Conservation (phyloP, 208 protist species). For the Crithidia sp. region DNA sequence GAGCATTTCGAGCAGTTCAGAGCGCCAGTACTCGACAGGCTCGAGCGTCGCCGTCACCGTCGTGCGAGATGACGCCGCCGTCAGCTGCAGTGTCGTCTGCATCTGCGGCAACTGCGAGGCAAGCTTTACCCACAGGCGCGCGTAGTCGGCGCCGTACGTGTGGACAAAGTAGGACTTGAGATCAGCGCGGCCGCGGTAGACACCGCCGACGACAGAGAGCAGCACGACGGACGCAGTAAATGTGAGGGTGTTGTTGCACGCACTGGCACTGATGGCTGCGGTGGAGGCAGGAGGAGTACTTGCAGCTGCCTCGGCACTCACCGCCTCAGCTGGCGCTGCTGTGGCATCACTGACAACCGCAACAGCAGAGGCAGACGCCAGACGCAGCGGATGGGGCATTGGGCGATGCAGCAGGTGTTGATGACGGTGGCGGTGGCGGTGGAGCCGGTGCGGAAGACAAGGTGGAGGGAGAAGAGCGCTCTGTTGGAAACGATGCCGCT, state of each 20-base stretch:
- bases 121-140: conserved; percentile 41
- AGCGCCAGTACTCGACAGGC: conserved; percentile 52
- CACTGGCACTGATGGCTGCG: not conserved
- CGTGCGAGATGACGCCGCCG: conserved; percentile 21
- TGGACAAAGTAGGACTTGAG: conserved; percentile 49
- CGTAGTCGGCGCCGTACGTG: conserved; percentile 42
- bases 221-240: conserved; percentile 40
- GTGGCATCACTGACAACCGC: too few species aligned
- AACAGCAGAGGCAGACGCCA: too few species aligned
- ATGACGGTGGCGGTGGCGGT: not conserved
- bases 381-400: not conserved
- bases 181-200: conserved; percentile 47
- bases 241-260: conserved; percentile 8
- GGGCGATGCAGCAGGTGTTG: not conserved
- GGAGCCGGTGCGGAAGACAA: not conserved
- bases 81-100: conserved; percentile 41
- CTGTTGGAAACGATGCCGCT: not conserved
- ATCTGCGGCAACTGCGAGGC: conserved; percentile 45
- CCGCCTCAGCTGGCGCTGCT: too few species aligned
- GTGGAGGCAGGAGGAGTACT: not conserved
- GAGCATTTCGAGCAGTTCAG: conserved; percentile 66
- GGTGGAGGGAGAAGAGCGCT: not conserved
- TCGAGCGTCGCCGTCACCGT: conserved; percentile 43
- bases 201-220: conserved; percentile 46
- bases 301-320: not conserved